Percentiles rank a stretch among this genome's conserved stretches.
These are phyloP conservation scores for Telfairia occidentalis DNA, from an alignment of 331 rosid genomes.

Conservation along the genomic window DNA sequence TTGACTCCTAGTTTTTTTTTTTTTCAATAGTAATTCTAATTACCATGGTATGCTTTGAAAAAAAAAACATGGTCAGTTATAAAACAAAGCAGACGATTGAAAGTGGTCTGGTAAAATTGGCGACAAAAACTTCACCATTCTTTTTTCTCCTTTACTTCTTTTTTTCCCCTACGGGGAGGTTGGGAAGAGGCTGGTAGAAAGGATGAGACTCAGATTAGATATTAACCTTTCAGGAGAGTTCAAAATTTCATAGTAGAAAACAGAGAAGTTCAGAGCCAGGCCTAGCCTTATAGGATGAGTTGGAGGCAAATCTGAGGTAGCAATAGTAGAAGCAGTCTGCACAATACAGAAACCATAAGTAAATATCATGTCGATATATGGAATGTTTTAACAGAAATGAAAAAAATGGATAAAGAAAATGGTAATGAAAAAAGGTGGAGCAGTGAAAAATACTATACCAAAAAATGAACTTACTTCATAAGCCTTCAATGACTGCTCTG, in stretches of 20 bases:
- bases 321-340: constrained; percentile 21
- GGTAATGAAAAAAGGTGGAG: neutral
- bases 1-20: too few species aligned
- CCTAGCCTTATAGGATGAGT: constrained; percentile 39
- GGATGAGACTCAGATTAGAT: too few species aligned
- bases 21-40: too few species aligned
- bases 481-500: constrained; percentile 36
- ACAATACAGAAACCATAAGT: neutral
- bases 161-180: too few species aligned
- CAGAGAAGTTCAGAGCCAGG: constrained; percentile 33
- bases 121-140: too few species aligned
- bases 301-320: constrained; percentile 26
- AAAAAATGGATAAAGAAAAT: neutral
- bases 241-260: constrained; percentile 20
- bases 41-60: too few species aligned
- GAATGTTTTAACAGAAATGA: neutral
- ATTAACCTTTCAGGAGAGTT: constrained; percentile 30
- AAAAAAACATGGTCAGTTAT: too few species aligned
- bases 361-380: neutral
- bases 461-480: constrained; percentile 19
- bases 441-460: neutral
- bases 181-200: too few species aligned
- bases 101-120: too few species aligned
- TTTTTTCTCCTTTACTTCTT: too few species aligned
- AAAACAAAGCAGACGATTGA: too few species aligned